Base-by-base conservation (phyloP, 192 early-diverging fungal genomes). In the Coemansia sp. region DNA sequence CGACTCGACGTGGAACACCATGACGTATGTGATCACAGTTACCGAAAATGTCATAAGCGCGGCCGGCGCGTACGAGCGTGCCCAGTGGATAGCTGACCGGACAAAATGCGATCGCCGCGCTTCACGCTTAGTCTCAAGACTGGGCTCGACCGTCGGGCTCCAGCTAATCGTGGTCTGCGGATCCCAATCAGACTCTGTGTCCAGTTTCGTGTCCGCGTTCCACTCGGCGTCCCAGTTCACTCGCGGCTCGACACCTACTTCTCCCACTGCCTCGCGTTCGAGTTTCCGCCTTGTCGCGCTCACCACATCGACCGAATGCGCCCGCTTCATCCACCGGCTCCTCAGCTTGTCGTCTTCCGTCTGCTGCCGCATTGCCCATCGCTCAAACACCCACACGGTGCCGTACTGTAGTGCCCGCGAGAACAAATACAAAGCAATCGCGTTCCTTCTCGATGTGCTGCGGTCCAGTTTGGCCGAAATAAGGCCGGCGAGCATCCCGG, bases 321-420 rank as follows among this genome's bases (percentile, higher is more conserved):
- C 66, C 61, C 76, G 70, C 42, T 63, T 63, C 58, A 79, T 64
- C 44, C 66, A 58, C 38, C 55, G 50, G 61, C 70, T 63, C 10
- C 66, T 66, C 25, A 61, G 37, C 17, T 37, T 46, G 59, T 73
- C 70, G 11, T 63, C 70, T 24, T 70, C 60, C 4, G 15, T 25
- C 53, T 79, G 67, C 42, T 65, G 56, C 24, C 31, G 24, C 15
- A 60, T n/a, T 5, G 71, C 73, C 85, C 83, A 88, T 20, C 81
- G 76, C 36, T 85, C 81, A 80, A 90, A 84, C 21, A 82, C 52
- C 83, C 86, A 87, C 36, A 85, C 79, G 3, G 74, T 72, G 38
- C 82, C 82, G 56, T 87, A 88, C 55, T 90, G 88, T 34, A 85
- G 34, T 3, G 84, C 83, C 31, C 88, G 78, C 7, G 88, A 86